Conservation (phyloP, 2,329 filamentous ascomycete species). For the Fusarium sp. region DNA sequence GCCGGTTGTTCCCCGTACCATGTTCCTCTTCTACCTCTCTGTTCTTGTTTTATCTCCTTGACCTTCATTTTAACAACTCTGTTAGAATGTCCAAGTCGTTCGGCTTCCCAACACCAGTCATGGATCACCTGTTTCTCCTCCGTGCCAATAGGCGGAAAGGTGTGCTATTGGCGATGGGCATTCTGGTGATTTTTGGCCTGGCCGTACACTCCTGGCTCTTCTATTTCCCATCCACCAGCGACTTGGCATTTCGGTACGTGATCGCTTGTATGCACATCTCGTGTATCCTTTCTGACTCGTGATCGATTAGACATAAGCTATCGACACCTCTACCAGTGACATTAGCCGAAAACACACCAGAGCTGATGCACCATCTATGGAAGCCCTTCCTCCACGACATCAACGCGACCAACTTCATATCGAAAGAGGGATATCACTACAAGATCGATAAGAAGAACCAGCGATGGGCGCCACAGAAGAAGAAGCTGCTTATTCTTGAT, state of each 20-base stretch:
- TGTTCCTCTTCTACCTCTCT: neutral
- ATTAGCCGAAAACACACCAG: conserved; percentile 7
- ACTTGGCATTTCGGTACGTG: conserved; percentile 8
- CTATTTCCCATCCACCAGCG: conserved; percentile 2
- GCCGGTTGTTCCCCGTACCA: neutral
- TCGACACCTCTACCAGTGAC: neutral
- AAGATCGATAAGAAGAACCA: conserved; percentile 8
- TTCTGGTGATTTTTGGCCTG: conserved; percentile 9
- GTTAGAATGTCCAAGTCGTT: neutral
- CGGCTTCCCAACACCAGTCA: neutral
- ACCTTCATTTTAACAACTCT: neutral
- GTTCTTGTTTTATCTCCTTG: neutral
- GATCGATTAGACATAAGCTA: neutral
- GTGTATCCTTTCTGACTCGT: neutral
- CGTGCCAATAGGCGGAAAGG: conserved; percentile 13
- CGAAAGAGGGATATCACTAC: conserved; percentile 33
- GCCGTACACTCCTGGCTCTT: conserved; percentile 7
- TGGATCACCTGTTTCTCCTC: conserved; percentile 5
- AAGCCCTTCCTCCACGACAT: conserved; percentile 35
- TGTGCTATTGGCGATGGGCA: conserved; percentile 10
- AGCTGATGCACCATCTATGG: conserved; percentile 26
- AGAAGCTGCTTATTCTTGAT: conserved; percentile 40
- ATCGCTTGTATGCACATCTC: fast-evolving
- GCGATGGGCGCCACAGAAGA: conserved; percentile 28
- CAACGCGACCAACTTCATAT: neutral